phyloP scores from a whole-genome alignment of 2,329 filamentous ascomycete genomes.

The Coniochaeta sp. region DNA sequence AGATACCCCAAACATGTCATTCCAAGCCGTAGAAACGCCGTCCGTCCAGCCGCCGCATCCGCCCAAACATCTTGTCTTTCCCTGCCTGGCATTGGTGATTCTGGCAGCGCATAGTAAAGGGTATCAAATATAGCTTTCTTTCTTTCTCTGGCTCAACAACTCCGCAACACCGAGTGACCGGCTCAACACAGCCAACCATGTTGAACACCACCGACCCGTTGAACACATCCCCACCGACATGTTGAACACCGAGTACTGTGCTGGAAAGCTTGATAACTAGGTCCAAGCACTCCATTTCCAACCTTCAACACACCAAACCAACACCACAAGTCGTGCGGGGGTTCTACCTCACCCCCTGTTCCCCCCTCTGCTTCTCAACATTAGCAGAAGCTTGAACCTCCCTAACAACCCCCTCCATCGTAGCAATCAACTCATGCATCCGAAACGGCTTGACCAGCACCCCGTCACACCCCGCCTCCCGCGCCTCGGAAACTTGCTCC shows the following conservation, averaged over 20 bases:
- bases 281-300: too few relatives aligned
- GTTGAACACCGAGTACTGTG: too few relatives aligned
- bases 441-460: constrained; percentile 68
- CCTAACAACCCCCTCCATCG: constrained; percentile 44
- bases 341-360: not conserved
- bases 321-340: not conserved
- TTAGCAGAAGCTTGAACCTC: too few relatives aligned
- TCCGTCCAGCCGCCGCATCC: too few relatives aligned
- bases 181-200: not conserved
- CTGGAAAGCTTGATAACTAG: too few relatives aligned
- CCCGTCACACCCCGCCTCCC: constrained; percentile 49
- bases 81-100: too few relatives aligned
- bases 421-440: constrained; percentile 52
- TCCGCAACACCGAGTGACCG: too few relatives aligned
- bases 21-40: too few relatives aligned
- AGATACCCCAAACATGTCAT: not conserved
- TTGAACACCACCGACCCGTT: too few relatives aligned
- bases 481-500: constrained; percentile 49
- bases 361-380: not conserved
- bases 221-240: too few relatives aligned
- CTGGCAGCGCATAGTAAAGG: not conserved
- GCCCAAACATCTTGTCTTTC: not conserved
- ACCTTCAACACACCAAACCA: not conserved
- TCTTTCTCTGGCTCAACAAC: too few relatives aligned
- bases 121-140: not conserved